phyloP scores from a whole-genome alignment of 2,329 filamentous ascomycete genomes.

The Orbilia javanica region DNA sequence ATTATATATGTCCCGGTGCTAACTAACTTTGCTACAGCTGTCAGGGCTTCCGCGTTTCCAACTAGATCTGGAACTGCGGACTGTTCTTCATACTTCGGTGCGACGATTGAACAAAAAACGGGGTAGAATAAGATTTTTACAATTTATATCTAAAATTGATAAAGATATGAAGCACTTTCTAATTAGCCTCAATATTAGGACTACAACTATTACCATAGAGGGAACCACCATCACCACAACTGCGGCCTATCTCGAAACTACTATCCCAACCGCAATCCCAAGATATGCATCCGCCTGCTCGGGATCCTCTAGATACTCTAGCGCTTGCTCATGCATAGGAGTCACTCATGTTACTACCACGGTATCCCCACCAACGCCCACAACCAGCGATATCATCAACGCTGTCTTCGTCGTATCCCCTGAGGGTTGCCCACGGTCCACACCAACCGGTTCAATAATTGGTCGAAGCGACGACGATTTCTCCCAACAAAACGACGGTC shows the following conservation, averaged over 20 bases:
- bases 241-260: constrained; percentile 13
- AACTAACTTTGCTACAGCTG: neutral
- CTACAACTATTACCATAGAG: constrained; percentile 3
- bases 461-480: constrained; percentile 1
- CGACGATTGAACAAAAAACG: neutral
- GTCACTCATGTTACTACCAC: constrained; percentile 32
- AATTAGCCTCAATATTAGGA: constrained; percentile 25
- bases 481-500: constrained; percentile 13
- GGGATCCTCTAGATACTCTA: constrained; percentile 59
- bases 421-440: neutral
- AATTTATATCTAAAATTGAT: no score
- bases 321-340: constrained; percentile 62
- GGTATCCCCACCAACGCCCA: neutral
- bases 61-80: constrained; percentile 25
- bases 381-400: constrained; percentile 61
- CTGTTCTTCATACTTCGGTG: constrained; percentile 24
- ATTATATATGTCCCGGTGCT: neutral
- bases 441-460: constrained; percentile 4
- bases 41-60: constrained; percentile 21
- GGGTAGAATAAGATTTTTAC: no score
- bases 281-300: constrained; percentile 61
- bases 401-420: constrained; percentile 32
- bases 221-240: neutral
- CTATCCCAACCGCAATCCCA: constrained; percentile 48
- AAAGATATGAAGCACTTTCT: neutral